A percentile compares a stretch with the other conserved stretches of the same genome.
These are phyloP conservation scores for Chiua virens DNA, from an alignment of 768 basidiomycete genomes.

Conservation along the genomic window DNA sequence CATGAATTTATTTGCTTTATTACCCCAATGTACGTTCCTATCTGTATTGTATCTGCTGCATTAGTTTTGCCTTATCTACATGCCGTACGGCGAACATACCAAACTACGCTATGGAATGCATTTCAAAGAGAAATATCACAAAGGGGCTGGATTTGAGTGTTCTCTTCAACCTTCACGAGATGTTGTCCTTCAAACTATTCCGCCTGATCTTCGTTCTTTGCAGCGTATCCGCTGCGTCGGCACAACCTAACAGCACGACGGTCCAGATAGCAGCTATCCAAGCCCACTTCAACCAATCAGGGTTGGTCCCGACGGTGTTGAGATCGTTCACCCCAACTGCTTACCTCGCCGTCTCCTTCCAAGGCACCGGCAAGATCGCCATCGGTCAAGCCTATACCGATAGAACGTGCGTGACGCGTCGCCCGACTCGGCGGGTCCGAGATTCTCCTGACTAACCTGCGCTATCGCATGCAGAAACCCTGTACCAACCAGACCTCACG, in stretches of 20 bases:
- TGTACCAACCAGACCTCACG: constrained; percentile 51
- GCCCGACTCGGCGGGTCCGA: background rate
- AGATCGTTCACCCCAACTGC: constrained; percentile 60
- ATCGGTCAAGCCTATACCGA: constrained; percentile 60
- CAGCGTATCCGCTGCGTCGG: constrained; percentile 36
- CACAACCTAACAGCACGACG: constrained; percentile 43
- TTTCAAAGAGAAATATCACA: background rate
- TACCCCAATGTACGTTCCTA: constrained; percentile 25
- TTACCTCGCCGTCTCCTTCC: constrained; percentile 51
- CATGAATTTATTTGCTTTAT: constrained; percentile 26
- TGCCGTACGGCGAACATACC: constrained; percentile 16
- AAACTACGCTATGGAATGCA: constrained; percentile 22
- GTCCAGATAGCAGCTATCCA: constrained; percentile 58
- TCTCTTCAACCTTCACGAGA: constrained; percentile 6
- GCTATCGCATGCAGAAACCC: constrained; percentile 46
- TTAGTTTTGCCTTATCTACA: constrained; percentile 23
- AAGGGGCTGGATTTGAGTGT: background rate
- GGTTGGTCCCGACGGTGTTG: constrained; percentile 62
- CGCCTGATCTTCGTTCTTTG: constrained; percentile 37
- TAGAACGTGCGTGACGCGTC: constrained; percentile 48
- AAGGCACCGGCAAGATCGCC: constrained; percentile 46
- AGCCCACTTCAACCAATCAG: constrained; percentile 64
- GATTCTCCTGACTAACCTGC: background rate
- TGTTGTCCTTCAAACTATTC: constrained; percentile 13
- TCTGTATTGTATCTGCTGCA: constrained; percentile 35